Base-by-base conservation (phyloP, 176 grass and related monocot species). In the Ananas comosus region DNA sequence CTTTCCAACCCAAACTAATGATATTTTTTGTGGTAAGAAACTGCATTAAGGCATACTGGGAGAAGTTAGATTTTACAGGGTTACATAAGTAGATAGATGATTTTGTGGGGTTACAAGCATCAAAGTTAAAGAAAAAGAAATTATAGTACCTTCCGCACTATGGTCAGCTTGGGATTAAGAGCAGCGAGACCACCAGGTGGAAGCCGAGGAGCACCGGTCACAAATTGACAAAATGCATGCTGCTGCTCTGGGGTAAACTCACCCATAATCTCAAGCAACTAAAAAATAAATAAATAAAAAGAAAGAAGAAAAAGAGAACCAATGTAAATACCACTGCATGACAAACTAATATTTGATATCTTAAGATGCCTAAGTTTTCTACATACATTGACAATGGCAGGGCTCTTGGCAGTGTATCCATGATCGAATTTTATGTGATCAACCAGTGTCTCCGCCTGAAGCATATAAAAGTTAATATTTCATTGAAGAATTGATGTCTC, bases 361-460 rank as follows among this genome's bases (percentile, higher is more conserved):
- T 61, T 61, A 61, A 61, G 56, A 16, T 11, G 56, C 9, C 56
- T 9, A 11, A 61, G 56, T 61, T 61, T 16, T 9, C 10, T n/a
- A 79, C 88, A 84, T 79, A 96, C 92, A 84, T 86, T 82, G 47
- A 86, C 59, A 73, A 96, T 86, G 50, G 78, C 73, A n/a, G 80
- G 92, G 75, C 92, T 96, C 64, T 86, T 96, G 11, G 85, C 74
- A 69, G 92, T 96, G 74, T 91, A 96, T 53, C 92, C 91, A 91
- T 96, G 91, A 81, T 96, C 91, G 21, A 96, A 96, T 73, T 96
- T 96, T 27, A 96, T 96, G 80, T 96, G 68, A n/a, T 96, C 92
- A 7, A 82, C 85, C 10, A 96, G 80, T 51, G 82, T 82, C 3
- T 91, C 91, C 9, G 85, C 27, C 91, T 96, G 80, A 69, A 72